A percentile compares a stretch with the other conserved stretches of the same genome.
Evolutionary conservation across 306 rosid genomes (phyloP).

Genomic region (Quillaja saponaria): DNA sequence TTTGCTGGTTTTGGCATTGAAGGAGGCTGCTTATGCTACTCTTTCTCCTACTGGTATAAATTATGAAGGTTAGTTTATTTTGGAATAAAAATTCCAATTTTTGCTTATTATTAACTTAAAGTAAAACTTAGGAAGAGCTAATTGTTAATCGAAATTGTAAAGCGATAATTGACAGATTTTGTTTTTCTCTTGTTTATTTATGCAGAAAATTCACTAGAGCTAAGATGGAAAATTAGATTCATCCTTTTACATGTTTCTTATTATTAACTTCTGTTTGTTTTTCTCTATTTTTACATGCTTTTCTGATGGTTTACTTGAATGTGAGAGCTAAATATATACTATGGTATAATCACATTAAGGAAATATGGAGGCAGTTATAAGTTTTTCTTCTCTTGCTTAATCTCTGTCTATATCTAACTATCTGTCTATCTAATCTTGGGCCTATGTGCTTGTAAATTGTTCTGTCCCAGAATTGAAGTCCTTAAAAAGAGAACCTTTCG

Average conservation of each 20-base stretch:
- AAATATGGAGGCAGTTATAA: too few relatives aligned
- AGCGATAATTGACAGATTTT: slow-evolving; percentile 14
- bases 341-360: too few relatives aligned
- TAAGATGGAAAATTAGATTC: too few relatives aligned
- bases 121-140: slow-evolving; percentile 18
- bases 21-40: slow-evolving; percentile 67
- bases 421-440: not conserved
- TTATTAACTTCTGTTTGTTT: too few relatives aligned
- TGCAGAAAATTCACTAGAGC: slow-evolving; percentile 19
- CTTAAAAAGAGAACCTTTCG: too few relatives aligned
- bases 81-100: not conserved
- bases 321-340: too few relatives aligned
- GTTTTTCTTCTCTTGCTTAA: too few relatives aligned
- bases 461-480: too few relatives aligned
- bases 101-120: slow-evolving; percentile 13
- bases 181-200: slow-evolving; percentile 26
- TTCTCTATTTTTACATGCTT: too few relatives aligned
- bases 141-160: slow-evolving; percentile 20
- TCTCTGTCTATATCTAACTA: not conserved
- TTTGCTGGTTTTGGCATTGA: slow-evolving; percentile 52
- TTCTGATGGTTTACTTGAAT: too few relatives aligned
- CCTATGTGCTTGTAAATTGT: too few relatives aligned
- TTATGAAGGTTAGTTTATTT: slow-evolving; percentile 72
- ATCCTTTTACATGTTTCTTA: too few relatives aligned
- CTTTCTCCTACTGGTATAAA: slow-evolving; percentile 96